Conservation (phyloP, 306 rosid genomes). For the Acacia acuminata region DNA sequence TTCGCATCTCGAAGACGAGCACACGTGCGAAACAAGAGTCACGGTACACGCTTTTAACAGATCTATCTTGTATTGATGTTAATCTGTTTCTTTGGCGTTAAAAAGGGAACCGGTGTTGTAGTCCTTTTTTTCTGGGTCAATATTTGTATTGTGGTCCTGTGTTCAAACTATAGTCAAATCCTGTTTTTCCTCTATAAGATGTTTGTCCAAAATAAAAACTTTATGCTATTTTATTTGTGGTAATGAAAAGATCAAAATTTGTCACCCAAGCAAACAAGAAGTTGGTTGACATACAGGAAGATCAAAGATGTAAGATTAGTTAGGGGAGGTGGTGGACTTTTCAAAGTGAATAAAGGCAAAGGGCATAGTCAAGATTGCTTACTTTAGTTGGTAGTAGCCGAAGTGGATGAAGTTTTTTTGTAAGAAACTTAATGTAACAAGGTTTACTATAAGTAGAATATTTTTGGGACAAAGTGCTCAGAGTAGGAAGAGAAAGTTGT, state of each 20-base stretch:
- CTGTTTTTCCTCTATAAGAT: background rate
- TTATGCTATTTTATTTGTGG: background rate
- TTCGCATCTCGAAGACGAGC: conserved; percentile 94
- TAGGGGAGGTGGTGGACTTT: background rate
- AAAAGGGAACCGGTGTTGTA: background rate
- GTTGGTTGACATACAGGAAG: background rate
- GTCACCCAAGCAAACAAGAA: background rate
- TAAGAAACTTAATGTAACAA: background rate
- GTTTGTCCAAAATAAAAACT: background rate
- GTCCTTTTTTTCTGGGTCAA: background rate
- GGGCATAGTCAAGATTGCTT: background rate
- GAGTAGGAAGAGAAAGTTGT: background rate
- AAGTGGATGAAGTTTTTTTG: background rate
- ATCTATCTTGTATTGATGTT: conserved; percentile 19
- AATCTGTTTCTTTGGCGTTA: background rate
- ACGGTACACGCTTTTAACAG: conserved; percentile 47
- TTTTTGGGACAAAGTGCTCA: too few relatives aligned
- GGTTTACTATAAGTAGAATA: background rate
- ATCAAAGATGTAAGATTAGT: background rate
- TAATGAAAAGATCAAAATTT: background rate
- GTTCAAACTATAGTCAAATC: conserved; percentile 14
- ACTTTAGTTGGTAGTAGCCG: background rate
- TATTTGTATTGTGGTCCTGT: background rate
- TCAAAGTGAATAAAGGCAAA: background rate
- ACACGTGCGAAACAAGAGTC: conserved; percentile 82